Percentiles rank a stretch among this genome's conserved stretches.
Conservation (phyloP, 2,329 filamentous ascomycete species). For the Graphilbum sp. region DNA sequence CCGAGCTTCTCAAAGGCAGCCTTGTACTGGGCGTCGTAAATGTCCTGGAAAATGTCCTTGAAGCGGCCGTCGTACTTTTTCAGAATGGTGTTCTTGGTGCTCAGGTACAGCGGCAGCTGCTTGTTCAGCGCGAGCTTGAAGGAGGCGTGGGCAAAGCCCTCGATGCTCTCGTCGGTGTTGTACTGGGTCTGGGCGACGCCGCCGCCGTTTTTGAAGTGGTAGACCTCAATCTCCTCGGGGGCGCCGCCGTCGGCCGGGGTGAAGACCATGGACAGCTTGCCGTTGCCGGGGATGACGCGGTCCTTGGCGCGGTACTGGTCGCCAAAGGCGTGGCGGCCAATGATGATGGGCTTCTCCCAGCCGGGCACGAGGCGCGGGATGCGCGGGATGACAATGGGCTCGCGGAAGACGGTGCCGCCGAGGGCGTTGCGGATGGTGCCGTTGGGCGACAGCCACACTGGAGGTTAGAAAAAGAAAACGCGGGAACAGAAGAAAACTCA, state of each 20-base stretch:
- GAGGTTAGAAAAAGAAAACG: slow-evolving; percentile 1
- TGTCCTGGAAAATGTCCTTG: slow-evolving; percentile 98
- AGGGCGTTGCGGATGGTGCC: slow-evolving; percentile 64
- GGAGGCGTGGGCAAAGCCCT: slow-evolving; percentile 84
- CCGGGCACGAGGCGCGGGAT: slow-evolving; percentile 88
- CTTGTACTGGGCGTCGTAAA: slow-evolving; percentile 81
- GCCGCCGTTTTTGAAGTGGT: slow-evolving; percentile 70
- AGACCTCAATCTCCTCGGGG: slow-evolving; percentile 79
- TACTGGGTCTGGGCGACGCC: slow-evolving; percentile 92
- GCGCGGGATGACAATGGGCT: slow-evolving; percentile 89
- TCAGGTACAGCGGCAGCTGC: slow-evolving; percentile 92
- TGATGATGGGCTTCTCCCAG: slow-evolving; percentile 99
- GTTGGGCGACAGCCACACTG: slow-evolving; percentile 97
- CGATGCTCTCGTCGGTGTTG: slow-evolving; percentile 94
- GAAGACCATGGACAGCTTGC: slow-evolving; percentile 88
- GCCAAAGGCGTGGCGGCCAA: slow-evolving; percentile 94
- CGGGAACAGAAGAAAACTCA: background rate
- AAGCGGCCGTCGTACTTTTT: slow-evolving; percentile 98
- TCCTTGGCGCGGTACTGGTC: slow-evolving; percentile 98
- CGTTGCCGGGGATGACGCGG: slow-evolving; percentile 62
- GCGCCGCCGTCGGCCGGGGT: slow-evolving; percentile 65
- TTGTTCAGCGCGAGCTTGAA: slow-evolving; percentile 92
- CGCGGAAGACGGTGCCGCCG: slow-evolving; percentile 95
- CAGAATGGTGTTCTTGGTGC: slow-evolving; percentile 99
- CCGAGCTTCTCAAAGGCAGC: slow-evolving; percentile 75